Conservation (phyloP, 495 filamentous ascomycete genomes). For the Aspergillus coremiiformis region DNA sequence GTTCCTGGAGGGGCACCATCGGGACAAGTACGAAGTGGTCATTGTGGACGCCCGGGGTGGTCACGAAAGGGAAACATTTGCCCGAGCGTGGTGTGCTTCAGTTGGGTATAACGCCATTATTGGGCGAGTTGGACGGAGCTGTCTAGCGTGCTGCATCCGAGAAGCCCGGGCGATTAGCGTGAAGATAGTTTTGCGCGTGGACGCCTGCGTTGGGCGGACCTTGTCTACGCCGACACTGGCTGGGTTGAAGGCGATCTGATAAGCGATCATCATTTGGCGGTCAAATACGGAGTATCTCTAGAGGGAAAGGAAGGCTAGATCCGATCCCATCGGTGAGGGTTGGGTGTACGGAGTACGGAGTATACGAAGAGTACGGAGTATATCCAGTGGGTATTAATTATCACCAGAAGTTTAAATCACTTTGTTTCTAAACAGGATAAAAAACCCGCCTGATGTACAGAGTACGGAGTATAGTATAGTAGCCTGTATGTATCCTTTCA, state of each 20-base stretch:
- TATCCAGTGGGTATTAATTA: too few relatives aligned
- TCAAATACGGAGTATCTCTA: not conserved
- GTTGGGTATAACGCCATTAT: conserved; percentile 63
- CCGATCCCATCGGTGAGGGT: too few relatives aligned
- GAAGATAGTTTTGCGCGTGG: conserved; percentile 55
- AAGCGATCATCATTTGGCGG: not conserved
- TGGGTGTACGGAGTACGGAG: too few relatives aligned
- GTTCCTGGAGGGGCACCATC: conserved; percentile 2
- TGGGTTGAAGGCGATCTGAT: not conserved
- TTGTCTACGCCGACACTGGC: conserved; percentile 3
- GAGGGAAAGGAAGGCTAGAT: too few relatives aligned
- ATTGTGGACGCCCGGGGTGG: conserved; percentile 44
- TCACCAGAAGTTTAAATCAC: too few relatives aligned
- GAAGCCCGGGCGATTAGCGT: conserved; percentile 62
- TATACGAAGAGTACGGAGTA: too few relatives aligned
- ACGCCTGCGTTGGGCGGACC: conserved; percentile 2
- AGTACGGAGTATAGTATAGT: too few relatives aligned
- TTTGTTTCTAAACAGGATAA: too few relatives aligned
- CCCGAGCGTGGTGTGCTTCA: conserved; percentile 61
- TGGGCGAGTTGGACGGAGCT: conserved; percentile 54
- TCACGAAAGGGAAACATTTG: conserved; percentile 55
- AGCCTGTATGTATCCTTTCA: too few relatives aligned
- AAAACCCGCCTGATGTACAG: too few relatives aligned
- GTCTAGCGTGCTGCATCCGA: conserved; percentile 60
- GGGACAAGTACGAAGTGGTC: conserved; percentile 38